phyloP scores from a whole-genome alignment of 1,284 basidiomycete genomes.

The Termitomyces sp. region DNA sequence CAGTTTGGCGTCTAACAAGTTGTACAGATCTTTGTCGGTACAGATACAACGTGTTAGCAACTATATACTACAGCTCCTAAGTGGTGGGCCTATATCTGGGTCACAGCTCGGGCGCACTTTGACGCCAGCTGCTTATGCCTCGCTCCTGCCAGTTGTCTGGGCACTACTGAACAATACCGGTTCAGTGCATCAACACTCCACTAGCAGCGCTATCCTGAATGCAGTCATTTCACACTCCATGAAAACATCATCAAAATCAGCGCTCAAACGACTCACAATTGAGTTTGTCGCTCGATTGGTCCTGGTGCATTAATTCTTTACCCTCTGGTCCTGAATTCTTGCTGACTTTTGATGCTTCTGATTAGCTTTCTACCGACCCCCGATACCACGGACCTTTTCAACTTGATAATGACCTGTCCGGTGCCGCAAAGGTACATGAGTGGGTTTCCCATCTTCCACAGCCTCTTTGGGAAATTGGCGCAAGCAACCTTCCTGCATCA shows the following conservation, averaged over 20 bases:
- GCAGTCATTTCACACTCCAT: slow-evolving; percentile 58
- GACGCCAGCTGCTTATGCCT: slow-evolving; percentile 56
- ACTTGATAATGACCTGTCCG: slow-evolving; percentile 26
- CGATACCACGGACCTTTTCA: slow-evolving; percentile 51
- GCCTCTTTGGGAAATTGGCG: slow-evolving; percentile 78
- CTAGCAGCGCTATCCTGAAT: slow-evolving; percentile 37
- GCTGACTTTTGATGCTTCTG: slow-evolving; percentile 5
- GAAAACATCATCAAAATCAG: slow-evolving; percentile 49
- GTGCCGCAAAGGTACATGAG: slow-evolving; percentile 42
- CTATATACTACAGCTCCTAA: slow-evolving; percentile 68
- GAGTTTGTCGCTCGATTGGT: slow-evolving; percentile 69
- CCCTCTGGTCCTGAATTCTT: slow-evolving; percentile 1
- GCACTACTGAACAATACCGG: slow-evolving; percentile 54
- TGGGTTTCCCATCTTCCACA: slow-evolving; percentile 72
- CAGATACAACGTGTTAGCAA: slow-evolving; percentile 55
- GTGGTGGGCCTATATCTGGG: slow-evolving; percentile 42
- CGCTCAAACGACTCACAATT: slow-evolving; percentile 57
- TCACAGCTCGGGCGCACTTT: slow-evolving; percentile 43
- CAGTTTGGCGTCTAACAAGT: neutral
- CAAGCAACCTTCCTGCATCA: slow-evolving; percentile 46
- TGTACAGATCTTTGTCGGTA: slow-evolving; percentile 22
- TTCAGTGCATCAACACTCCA: slow-evolving; percentile 18
- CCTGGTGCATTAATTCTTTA: slow-evolving; percentile 42
- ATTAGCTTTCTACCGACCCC: slow-evolving; percentile 57
- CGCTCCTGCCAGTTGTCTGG: slow-evolving; percentile 83